phyloP scores from a whole-genome alignment of 129 eudicot species.

The Daucus carota region DH1_v3.0 NC_030386.2:21941001-21941500 shows the following conservation, averaged over 20 bases:
- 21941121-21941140: neutral
- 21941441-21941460: neutral
- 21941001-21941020: conserved; percentile 2
- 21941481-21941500: neutral
- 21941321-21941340: conserved; percentile 13
- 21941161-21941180: conserved; percentile 12
- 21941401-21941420: neutral
- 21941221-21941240: conserved; percentile 15
- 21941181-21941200: conserved; percentile 18
- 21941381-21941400: neutral
- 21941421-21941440: neutral
- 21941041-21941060: conserved; percentile 97
- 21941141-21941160: neutral
- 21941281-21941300: conserved; percentile 17
- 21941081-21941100: conserved; percentile 48
- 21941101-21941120: conserved; percentile 16
- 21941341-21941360: conserved; percentile 1
- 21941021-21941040: conserved; percentile 60
- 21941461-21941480: neutral
- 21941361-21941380: conserved; percentile 18
- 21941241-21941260: conserved; percentile 13
- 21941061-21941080: conserved; percentile 90
- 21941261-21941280: conserved; percentile 21
- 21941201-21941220: conserved; percentile 13
- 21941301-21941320: conserved; percentile 17